Conservation (phyloP, 495 filamentous ascomycete genomes). For the Daldinia concentrica region DNA sequence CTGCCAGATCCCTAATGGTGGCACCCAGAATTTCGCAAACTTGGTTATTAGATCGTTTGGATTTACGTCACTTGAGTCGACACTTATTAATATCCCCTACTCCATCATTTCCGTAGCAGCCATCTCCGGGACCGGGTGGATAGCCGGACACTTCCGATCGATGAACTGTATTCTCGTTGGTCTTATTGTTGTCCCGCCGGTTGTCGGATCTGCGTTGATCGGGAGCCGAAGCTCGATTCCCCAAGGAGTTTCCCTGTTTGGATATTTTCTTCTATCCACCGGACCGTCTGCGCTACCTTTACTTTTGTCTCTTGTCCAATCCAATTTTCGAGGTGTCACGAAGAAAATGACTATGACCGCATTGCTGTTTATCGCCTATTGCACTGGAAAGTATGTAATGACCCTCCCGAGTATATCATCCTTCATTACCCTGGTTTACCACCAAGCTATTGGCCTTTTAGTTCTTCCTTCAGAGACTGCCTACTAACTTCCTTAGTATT, state of each 20-base stretch:
- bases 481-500: conserved; percentile 32
- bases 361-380: conserved; percentile 72
- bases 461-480: not conserved
- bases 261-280: conserved; percentile 49
- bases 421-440: too few relatives aligned
- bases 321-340: conserved; percentile 75
- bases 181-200: conserved; percentile 49
- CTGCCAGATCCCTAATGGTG: conserved; percentile 58
- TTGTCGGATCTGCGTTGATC: conserved; percentile 54
- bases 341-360: conserved; percentile 75
- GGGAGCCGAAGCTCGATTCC: conserved; percentile 41
- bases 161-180: conserved; percentile 52
- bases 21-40: conserved; percentile 55
- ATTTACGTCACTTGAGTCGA: conserved; percentile 51
- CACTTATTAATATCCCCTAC: conserved; percentile 52
- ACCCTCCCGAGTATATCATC: not conserved
- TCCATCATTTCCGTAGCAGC: conserved; percentile 46
- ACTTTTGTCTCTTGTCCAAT: conserved; percentile 51
- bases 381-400: conserved; percentile 60
- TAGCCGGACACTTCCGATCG: conserved; percentile 52
- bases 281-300: conserved; percentile 48
- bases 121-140: conserved; percentile 50
- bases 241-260: conserved; percentile 45
- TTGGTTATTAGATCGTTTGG: conserved; percentile 54
- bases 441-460: not conserved